These are phyloP conservation scores for Lentinula edodes DNA, from an alignment of 768 basidiomycete species.

Conservation along the genomic window DNA sequence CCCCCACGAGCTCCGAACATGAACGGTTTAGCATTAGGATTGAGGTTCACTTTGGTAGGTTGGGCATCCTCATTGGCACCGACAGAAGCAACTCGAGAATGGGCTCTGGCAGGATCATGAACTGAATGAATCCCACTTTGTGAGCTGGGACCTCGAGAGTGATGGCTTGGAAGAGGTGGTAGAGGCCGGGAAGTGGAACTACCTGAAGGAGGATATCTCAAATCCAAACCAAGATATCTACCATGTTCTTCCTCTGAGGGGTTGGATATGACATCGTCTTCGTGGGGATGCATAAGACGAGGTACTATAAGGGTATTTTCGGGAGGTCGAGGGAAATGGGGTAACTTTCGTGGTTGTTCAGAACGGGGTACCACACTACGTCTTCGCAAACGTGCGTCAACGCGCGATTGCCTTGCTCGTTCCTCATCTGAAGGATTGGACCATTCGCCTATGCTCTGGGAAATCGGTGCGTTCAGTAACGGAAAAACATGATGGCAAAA, in stretches of 20 bases:
- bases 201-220: slow-evolving; percentile 4
- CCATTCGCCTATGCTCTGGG: slow-evolving; percentile 81
- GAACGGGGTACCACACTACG: slow-evolving; percentile 41
- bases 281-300: slow-evolving; percentile 26
- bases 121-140: slow-evolving; percentile 48
- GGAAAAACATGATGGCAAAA: slow-evolving; percentile 9
- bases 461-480: neutral
- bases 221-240: slow-evolving; percentile 39
- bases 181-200: slow-evolving; percentile 20
- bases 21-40: slow-evolving; percentile 81
- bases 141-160: slow-evolving; percentile 51
- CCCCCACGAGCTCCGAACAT: slow-evolving; percentile 42
- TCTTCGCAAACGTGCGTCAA: slow-evolving; percentile 57
- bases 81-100: slow-evolving; percentile 53
- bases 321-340: slow-evolving; percentile 78
- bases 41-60: slow-evolving; percentile 33
- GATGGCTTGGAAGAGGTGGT: slow-evolving; percentile 54
- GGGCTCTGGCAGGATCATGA: slow-evolving; percentile 58
- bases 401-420: slow-evolving; percentile 62
- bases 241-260: slow-evolving; percentile 69
- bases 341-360: slow-evolving; percentile 66
- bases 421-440: slow-evolving; percentile 92
- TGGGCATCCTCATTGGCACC: neutral
- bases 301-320: slow-evolving; percentile 39
- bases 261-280: slow-evolving; percentile 77